Evolutionary conservation across 257 asterid species (phyloP), one percentile per base, ranked within the genome.

Genomic region (Echites panduratus): DNA sequence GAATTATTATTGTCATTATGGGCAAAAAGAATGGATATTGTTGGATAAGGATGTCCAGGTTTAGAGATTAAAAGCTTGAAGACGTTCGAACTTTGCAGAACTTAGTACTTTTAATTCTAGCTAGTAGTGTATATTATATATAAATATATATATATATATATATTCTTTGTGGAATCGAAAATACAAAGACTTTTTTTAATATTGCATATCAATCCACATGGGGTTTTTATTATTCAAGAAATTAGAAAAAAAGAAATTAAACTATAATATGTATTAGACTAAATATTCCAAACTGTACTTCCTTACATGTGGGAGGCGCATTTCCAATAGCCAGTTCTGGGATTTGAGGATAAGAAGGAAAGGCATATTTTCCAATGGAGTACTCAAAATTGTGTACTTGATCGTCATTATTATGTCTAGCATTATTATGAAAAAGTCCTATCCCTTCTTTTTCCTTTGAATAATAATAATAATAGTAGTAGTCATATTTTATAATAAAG

Each of bases 11-110:
- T 66, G 32, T 49, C 48, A 61, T 70, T 32, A 76, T 48, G 45
- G 43, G 58, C 12, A 40, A 62, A 32, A 63, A 26, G 24, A 54
- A 29, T 59, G 49, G 79, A 70, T 76, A 70, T 48, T 65, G 58
- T 50, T 19, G 75, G 79, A 50, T 76, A 76, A 76, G 75, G 76
- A 70, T 62, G 63, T 12, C 45, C 5, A 2, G 5, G 45, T 11
- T 61, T 12, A 66, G 79, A 76, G 79, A 76, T 70, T 43, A 58
- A 41, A 76, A 52, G 75, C 45, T 62, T 29, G 63, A 35, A 73
- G 32, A 45, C 35, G 70, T n/a, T 73, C n/a, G 64, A 32, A 73
- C 56, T 14, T 41, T 41, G 38, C 3, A 32, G 64, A 32, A 73
- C 56, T 14, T 41, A 2, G 38, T 32, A 32, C 38, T 3, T 32